Percentiles rank a stretch among this genome's conserved stretches.
These are phyloP conservation scores for Tagetes patula DNA, from an alignment of 129 eudicot genomes.

Conservation along the genomic window DNA sequence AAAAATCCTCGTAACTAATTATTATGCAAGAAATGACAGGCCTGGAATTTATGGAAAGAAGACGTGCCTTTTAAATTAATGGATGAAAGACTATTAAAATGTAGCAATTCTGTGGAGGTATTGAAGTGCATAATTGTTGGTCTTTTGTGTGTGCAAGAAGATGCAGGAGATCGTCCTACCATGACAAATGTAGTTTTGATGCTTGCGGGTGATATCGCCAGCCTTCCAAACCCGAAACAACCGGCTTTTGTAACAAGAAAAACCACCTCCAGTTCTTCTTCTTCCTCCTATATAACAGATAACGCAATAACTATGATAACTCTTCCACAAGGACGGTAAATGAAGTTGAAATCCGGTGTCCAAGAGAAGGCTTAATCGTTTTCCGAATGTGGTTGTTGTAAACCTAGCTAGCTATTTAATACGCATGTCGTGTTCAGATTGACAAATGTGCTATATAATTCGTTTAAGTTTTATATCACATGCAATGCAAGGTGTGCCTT, in stretches of 20 bases:
- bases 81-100: slow-evolving; percentile 36
- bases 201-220: slow-evolving; percentile 38
- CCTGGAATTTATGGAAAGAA: slow-evolving; percentile 45
- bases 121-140: slow-evolving; percentile 43
- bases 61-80: slow-evolving; percentile 31
- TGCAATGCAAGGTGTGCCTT: too few relatives aligned
- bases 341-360: too few relatives aligned
- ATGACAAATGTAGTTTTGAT: slow-evolving; percentile 43
- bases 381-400: too few relatives aligned
- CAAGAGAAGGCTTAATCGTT: too few relatives aligned
- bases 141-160: slow-evolving; percentile 48
- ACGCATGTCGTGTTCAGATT: too few relatives aligned
- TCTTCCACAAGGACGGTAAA: slow-evolving; percentile 27
- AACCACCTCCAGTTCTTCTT: slow-evolving; percentile 21
- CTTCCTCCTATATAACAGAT: slow-evolving; percentile 19
- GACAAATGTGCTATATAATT: too few relatives aligned
- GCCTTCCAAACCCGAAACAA: slow-evolving; percentile 46
- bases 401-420: too few relatives aligned
- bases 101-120: slow-evolving; percentile 29
- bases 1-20: not conserved
- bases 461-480: too few relatives aligned
- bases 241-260: slow-evolving; percentile 43
- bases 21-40: slow-evolving; percentile 17
- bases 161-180: slow-evolving; percentile 46
- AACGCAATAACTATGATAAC: slow-evolving; percentile 17